Conservation (phyloP, 164 flowering plant species). For the Vitis riparia region DNA sequence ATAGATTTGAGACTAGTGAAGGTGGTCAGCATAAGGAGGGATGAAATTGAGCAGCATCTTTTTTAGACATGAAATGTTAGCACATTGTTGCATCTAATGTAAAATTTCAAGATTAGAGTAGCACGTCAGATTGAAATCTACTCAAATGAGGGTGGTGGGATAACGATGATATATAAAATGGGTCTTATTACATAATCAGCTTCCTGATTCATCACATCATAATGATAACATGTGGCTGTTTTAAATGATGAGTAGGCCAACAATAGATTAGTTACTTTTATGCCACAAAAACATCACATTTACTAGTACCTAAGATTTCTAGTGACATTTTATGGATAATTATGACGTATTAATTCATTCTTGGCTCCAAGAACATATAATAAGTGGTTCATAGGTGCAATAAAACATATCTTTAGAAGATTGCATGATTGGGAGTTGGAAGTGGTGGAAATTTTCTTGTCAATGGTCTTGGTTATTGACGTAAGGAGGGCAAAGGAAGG, state of each 20-base stretch:
- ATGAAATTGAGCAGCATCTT: background rate
- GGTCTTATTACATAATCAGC: too few relatives aligned
- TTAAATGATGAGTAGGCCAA: background rate
- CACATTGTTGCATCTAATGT: too few relatives aligned
- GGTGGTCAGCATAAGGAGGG: background rate
- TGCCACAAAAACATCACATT: background rate
- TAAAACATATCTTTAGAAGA: too few relatives aligned
- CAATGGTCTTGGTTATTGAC: too few relatives aligned
- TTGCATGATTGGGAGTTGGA: too few relatives aligned
- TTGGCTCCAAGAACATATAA: background rate
- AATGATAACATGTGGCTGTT: background rate
- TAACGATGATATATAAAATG: too few relatives aligned
- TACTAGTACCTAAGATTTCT: background rate
- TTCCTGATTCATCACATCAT: background rate
- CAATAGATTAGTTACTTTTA: background rate
- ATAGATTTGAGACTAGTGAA: background rate
- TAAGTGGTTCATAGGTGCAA: background rate
- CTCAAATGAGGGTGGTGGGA: too few relatives aligned
- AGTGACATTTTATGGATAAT: background rate
- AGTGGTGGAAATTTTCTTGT: too few relatives aligned
- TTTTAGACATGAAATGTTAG: background rate
- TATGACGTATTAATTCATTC: background rate
- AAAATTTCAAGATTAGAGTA: too few relatives aligned
- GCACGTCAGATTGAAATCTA: too few relatives aligned
- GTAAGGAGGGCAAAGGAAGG: too few relatives aligned